A percentile compares a stretch with the other conserved stretches of the same genome.
Evolutionary conservation across 805 yeast genomes (phyloP).

Genomic region (Lipomyces kockii): DNA sequence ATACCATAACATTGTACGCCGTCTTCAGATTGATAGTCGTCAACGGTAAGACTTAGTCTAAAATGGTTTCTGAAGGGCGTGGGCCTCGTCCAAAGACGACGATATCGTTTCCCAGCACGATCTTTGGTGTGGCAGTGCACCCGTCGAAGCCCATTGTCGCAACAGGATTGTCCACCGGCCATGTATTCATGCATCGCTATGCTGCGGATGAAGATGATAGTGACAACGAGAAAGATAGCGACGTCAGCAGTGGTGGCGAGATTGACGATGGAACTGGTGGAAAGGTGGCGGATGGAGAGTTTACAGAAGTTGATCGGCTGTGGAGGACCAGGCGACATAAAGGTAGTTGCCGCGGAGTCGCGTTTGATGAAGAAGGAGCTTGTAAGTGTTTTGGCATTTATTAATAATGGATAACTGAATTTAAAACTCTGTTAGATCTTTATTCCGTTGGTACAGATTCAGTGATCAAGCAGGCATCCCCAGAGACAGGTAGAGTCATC

Average conservation of each 20-base stretch:
- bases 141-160: constrained; percentile 30
- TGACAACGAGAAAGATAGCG: background rate
- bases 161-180: constrained; percentile 32
- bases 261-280: background rate
- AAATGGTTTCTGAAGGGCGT: background rate
- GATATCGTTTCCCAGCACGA: constrained; percentile 15
- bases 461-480: constrained; percentile 71
- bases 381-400: constrained; percentile 46
- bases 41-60: background rate
- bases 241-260: constrained; percentile 11
- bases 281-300: background rate
- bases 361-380: constrained; percentile 65
- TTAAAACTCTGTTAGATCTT: constrained; percentile 40
- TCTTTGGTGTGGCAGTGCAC: constrained; percentile 27
- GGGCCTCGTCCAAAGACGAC: constrained; percentile 4
- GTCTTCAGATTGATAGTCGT: background rate
- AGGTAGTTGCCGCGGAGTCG: constrained; percentile 77
- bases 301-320: constrained; percentile 39
- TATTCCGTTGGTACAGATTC: constrained; percentile 81
- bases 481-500: constrained; percentile 75
- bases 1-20: background rate
- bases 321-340: constrained; percentile 95
- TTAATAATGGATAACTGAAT: constrained; percentile 16
- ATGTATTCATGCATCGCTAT: constrained; percentile 31
- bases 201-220: constrained; percentile 19